These are phyloP conservation scores for Aspergillus pseudoglaucus DNA, from an alignment of 2,329 filamentous ascomycete species.

Conservation along the genomic window DNA sequence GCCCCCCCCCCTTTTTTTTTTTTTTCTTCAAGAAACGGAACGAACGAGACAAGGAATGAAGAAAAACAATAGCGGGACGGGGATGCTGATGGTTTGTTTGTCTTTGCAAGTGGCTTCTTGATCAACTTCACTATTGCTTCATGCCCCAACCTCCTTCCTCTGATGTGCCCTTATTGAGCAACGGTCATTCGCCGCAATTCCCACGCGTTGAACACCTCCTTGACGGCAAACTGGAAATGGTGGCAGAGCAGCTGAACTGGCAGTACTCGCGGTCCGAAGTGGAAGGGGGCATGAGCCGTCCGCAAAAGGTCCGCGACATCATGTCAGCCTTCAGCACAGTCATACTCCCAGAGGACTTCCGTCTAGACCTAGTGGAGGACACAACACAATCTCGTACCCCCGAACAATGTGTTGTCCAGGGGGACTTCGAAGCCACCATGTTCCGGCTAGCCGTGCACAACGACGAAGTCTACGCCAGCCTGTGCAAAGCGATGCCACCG, in stretches of 20 bases:
- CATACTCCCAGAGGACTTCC: conserved; percentile 38
- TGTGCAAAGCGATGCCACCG: conserved; percentile 38
- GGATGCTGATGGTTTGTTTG: conserved; percentile 3
- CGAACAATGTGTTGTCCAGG: conserved; percentile 40
- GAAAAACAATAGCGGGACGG: background rate
- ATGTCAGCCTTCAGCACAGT: conserved; percentile 39
- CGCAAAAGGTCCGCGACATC: conserved; percentile 38
- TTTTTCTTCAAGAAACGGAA: too few species aligned
- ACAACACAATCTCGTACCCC: conserved; percentile 26
- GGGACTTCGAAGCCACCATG: conserved; percentile 40
- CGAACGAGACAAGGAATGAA: background rate
- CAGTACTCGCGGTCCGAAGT: conserved; percentile 23
- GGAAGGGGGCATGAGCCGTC: conserved; percentile 28
- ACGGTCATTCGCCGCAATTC: conserved; percentile 26
- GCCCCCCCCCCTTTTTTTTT: too few species aligned
- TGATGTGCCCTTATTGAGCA: conserved; percentile 23
- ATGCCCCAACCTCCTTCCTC: conserved; percentile 20
- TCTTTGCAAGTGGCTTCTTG: conserved; percentile 33
- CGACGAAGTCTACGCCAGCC: conserved; percentile 34
- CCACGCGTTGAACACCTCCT: conserved; percentile 27
- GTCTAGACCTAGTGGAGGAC: conserved; percentile 32
- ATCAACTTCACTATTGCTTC: conserved; percentile 34
- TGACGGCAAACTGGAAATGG: conserved; percentile 23
- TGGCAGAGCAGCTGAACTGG: conserved; percentile 30
- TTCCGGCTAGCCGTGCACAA: conserved; percentile 42